These are phyloP conservation scores for Alternaria sp. DNA, from an alignment of 2,329 filamentous ascomycete genomes.

Conservation along the genomic window DNA sequence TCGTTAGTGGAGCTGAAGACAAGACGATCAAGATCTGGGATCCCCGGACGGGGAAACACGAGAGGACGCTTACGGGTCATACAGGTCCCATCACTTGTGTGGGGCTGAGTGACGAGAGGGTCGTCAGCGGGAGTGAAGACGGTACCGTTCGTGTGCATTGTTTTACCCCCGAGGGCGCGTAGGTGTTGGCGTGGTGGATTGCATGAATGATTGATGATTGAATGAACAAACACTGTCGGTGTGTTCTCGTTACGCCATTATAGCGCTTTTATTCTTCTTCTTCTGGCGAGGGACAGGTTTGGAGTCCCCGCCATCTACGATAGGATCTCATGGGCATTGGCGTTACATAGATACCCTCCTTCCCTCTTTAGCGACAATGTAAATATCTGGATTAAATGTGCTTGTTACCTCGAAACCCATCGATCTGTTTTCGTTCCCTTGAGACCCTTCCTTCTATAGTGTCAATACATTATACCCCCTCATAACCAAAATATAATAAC, in stretches of 20 bases:
- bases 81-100: conserved; percentile 91
- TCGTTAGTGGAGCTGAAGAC: conserved; percentile 90
- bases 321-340: neutral
- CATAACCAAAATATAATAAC: neutral
- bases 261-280: neutral
- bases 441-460: neutral
- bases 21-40: conserved; percentile 97
- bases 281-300: neutral
- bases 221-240: neutral
- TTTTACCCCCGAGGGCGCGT: conserved; percentile 25
- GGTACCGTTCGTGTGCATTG: conserved; percentile 77
- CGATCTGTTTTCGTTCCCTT: neutral
- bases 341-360: conserved; percentile 1
- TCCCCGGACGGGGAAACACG: conserved; percentile 86
- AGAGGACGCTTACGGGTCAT: conserved; percentile 90
- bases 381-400: neutral
- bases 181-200: neutral
- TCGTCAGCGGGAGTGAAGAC: conserved; percentile 93
- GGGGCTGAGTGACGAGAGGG: conserved; percentile 83
- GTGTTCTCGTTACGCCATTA: neutral
- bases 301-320: neutral
- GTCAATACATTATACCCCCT: neutral
- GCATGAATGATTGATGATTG: neutral
- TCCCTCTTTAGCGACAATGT: neutral
- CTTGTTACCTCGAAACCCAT: neutral